phyloP scores from a whole-genome alignment of 2,329 filamentous ascomycete species.

The Alternaria brassicae region DNA sequence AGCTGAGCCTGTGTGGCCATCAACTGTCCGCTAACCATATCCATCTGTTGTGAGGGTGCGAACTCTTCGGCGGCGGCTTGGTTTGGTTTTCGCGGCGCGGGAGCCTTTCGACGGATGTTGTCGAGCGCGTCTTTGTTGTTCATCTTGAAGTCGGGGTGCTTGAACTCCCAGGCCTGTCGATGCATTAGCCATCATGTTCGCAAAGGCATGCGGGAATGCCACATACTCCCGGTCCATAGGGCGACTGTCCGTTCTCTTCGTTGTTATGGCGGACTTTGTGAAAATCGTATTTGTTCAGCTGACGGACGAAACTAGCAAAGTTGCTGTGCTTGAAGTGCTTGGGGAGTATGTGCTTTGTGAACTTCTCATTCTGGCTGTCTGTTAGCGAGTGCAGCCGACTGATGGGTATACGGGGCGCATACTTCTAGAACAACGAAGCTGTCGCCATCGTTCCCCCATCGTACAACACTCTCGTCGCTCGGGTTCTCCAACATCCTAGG shows the following conservation, averaged over 20 bases:
- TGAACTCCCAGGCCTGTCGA: slow-evolving; percentile 87
- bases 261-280: slow-evolving; percentile 95
- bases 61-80: slow-evolving; percentile 66
- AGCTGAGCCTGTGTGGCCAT: slow-evolving; percentile 92
- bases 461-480: slow-evolving; percentile 87
- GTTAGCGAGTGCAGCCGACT: slow-evolving; percentile 21
- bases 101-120: slow-evolving; percentile 94
- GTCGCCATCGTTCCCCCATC: slow-evolving; percentile 94
- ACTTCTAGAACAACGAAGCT: slow-evolving; percentile 98
- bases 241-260: slow-evolving; percentile 81
- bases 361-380: slow-evolving; percentile 83
- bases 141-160: slow-evolving; percentile 93
- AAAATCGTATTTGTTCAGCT: slow-evolving; percentile 97
- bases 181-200: slow-evolving; percentile 22
- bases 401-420: slow-evolving; percentile 32
- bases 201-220: background rate
- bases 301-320: slow-evolving; percentile 94
- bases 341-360: slow-evolving; percentile 94
- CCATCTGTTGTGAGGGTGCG: slow-evolving; percentile 84
- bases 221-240: slow-evolving; percentile 77
- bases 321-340: slow-evolving; percentile 99
- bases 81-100: slow-evolving; percentile 79
- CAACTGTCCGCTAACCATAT: slow-evolving; percentile 85
- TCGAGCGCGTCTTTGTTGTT: slow-evolving; percentile 97
- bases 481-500: slow-evolving; percentile 94